Conservation (phyloP, 2,329 filamentous ascomycete species). For the Dactylellina drechsleri region DNA sequence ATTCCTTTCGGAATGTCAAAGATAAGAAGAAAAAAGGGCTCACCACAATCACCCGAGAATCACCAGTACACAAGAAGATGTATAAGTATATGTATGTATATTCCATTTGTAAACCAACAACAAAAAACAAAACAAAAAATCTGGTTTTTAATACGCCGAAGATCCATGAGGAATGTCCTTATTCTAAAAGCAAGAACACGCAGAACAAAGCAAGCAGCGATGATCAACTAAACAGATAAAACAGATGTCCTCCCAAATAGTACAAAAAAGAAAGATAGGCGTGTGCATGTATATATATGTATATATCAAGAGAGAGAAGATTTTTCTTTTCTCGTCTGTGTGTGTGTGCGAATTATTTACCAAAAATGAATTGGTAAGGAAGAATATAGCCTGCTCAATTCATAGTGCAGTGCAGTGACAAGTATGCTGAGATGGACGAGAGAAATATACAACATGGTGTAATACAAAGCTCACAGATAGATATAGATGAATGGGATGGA, state of each 20-base stretch:
- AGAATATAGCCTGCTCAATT: constrained; percentile 14
- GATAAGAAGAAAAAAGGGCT: not conserved
- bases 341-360: constrained; percentile 36
- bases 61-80: not conserved
- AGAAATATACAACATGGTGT: constrained; percentile 46
- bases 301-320: constrained; percentile 26
- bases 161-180: constrained; percentile 52
- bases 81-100: too few relatives aligned
- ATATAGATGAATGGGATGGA: constrained; percentile 22
- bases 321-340: not conserved
- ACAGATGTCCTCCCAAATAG: constrained; percentile 38
- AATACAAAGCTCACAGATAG: constrained; percentile 14
- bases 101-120: too few relatives aligned
- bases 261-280: constrained; percentile 16
- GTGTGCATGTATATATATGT: constrained; percentile 24
- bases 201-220: constrained; percentile 11
- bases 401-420: constrained; percentile 26
- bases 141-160: constrained; percentile 37
- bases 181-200: constrained; percentile 33
- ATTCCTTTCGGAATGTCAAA: not conserved
- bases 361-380: constrained; percentile 25
- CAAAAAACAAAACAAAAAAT: too few relatives aligned
- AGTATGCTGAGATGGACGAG: constrained; percentile 11
- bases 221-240: constrained; percentile 10
- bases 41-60: not conserved